Evolutionary conservation across 139 green algal genomes (phyloP), one percentile per base, ranked within the genome.

Genomic region (Axilococcus clingmanii): DNA sequence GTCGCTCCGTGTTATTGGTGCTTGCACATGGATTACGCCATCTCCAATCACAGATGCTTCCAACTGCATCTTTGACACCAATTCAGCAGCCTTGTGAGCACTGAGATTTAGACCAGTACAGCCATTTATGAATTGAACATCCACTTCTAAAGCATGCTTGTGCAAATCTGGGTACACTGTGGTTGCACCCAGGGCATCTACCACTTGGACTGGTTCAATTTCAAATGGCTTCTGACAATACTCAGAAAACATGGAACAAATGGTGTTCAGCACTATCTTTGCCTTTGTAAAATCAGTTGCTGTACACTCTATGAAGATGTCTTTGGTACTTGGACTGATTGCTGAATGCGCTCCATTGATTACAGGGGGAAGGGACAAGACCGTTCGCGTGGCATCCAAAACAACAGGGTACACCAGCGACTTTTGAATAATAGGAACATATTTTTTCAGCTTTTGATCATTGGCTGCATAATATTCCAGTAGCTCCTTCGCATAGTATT

Each of bases 271-370:
- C 41, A 94, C 83, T 20, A 93, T 72, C 52, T 94, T 85, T 33
- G 90, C 88, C 73, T 97, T 99, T 25, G 84, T 93, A 27, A 95
- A 72, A 74, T 99, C 92, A 9, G 87, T 96, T 47, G 85, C 92
- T 0, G 92, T 99, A 81, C 84, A 95, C 81, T 99, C 92, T 37
- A 99, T 94, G 71, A 99, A 94, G 19, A 99, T 79, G 60, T 99
- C 88, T 3, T 53, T 73, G 0, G 92, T 98, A 34, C 82, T 35
- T 16, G 96, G 62, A 14, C 63, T 77, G 48, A 99, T 97, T 33
- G 64, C 88, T 16, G 78, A 92, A 61, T 92, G 78, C 6, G 81
- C 69, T 15, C 93, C 84, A 68, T 99, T 99, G 85, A 99, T 99
- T 73, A 99, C 94, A 53, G 93, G 93, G 16, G 66, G 66, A 19